Conservation (phyloP, 2,329 filamentous ascomycete species). For the Aureobasidium zeae region DNA sequence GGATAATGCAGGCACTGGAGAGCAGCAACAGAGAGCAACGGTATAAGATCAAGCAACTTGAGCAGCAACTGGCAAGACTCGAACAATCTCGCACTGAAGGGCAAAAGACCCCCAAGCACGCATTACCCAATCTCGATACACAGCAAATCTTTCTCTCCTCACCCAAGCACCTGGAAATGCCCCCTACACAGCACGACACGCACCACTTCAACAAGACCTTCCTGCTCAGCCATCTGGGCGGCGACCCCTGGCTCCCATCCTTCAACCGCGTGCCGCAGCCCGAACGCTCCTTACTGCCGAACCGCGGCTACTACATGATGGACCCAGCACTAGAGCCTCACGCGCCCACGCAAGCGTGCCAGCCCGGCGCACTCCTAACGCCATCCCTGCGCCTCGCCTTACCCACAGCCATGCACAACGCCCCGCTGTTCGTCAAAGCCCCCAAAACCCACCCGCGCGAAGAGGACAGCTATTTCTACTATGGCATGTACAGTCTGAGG, state of each 20-base stretch:
- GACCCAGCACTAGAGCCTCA: conserved; percentile 33
- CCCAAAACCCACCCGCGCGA: no score
- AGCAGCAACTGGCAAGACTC: no score
- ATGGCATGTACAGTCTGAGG: conserved; percentile 37
- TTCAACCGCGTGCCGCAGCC: conserved; percentile 29
- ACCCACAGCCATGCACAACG: conserved; percentile 18
- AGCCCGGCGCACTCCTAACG: conserved; percentile 28
- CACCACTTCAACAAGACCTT: conserved; percentile 33
- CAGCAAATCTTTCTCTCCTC: no score
- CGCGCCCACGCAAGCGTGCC: conserved; percentile 32
- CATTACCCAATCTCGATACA: no score
- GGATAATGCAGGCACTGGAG: no score
- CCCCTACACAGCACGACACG: conserved; percentile 23
- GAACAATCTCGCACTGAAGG: no score
- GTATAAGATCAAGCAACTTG: no score
- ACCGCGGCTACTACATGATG: conserved; percentile 35
- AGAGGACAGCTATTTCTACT: conserved; percentile 32
- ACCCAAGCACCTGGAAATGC: conserved; percentile 17
- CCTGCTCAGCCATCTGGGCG: conserved; percentile 30
- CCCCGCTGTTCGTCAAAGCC: conserved; percentile 35
- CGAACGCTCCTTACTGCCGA: conserved; percentile 24
- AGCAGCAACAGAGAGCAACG: no score
- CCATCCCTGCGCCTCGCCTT: not conserved
- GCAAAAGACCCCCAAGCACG: no score
- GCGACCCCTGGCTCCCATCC: conserved; percentile 33